Conservation (phyloP, 345 rosid genomes). For the Lepidium africanum region DNA sequence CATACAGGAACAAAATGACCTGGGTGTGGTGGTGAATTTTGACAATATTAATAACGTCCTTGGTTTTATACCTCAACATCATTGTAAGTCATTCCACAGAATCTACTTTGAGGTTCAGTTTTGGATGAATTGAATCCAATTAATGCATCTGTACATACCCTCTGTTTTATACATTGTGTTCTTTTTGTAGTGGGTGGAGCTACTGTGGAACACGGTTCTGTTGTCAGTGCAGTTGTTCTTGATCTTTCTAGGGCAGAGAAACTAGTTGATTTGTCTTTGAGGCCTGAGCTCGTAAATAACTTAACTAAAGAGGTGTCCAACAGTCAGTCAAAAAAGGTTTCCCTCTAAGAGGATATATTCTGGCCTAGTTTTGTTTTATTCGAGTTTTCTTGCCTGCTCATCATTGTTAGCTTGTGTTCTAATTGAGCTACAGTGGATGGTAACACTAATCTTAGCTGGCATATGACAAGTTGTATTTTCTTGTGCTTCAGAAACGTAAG, state of each 20-base stretch:
- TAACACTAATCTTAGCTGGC: not conserved
- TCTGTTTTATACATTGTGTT: conserved; percentile 3
- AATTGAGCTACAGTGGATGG: not conserved
- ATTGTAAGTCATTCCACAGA: conserved; percentile 44
- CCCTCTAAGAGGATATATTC: not conserved
- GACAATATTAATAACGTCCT: conserved; percentile 49
- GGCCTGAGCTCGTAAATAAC: conserved; percentile 53
- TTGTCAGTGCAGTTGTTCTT: conserved; percentile 67
- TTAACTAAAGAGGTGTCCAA: conserved; percentile 32
- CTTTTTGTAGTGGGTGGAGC: conserved; percentile 55
- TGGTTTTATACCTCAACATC: conserved; percentile 77
- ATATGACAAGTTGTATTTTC: conserved; percentile 2
- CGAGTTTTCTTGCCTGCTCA: not conserved
- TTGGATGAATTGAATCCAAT: not conserved
- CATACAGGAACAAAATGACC: conserved; percentile 65
- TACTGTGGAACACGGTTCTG: conserved; percentile 46
- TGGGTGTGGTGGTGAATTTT: conserved; percentile 75
- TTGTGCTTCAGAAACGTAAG: conserved; percentile 61
- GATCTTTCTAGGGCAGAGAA: conserved; percentile 73
- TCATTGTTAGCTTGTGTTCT: not conserved
- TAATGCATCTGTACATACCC: not conserved
- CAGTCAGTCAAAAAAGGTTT: conserved; percentile 54
- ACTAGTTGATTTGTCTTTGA: conserved; percentile 83
- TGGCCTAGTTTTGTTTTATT: not conserved
- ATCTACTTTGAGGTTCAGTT: not conserved